Evolutionary conservation across 805 yeast species (phyloP).

Genomic region (Ogataea pignaliae): DNA sequence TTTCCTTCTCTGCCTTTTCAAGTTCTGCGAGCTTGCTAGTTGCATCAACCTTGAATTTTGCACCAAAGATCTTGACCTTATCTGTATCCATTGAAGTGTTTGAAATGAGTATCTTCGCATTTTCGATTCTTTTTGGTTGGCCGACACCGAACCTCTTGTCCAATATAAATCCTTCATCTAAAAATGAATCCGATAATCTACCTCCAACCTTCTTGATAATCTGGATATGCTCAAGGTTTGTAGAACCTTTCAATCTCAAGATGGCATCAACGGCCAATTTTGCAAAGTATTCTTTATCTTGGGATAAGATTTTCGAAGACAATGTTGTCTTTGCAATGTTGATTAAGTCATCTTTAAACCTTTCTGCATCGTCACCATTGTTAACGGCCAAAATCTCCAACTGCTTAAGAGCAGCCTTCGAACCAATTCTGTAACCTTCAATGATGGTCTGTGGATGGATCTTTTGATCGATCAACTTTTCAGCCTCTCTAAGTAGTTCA

Average conservation of each 20-base stretch:
- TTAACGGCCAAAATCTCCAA: slow-evolving; percentile 75
- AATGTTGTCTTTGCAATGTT: slow-evolving; percentile 91
- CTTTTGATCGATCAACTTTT: slow-evolving; percentile 82
- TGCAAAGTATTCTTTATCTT: slow-evolving; percentile 87
- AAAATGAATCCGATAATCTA: slow-evolving; percentile 80
- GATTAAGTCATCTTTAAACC: slow-evolving; percentile 70
- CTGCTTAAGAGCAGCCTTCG: slow-evolving; percentile 78
- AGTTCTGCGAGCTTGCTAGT: slow-evolving; percentile 91
- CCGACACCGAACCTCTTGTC: slow-evolving; percentile 91
- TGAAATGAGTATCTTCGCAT: slow-evolving; percentile 86
- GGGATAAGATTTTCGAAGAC: slow-evolving; percentile 90
- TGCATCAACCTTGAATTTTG: slow-evolving; percentile 93
- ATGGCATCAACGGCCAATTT: slow-evolving; percentile 93
- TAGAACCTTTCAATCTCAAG: slow-evolving; percentile 78
- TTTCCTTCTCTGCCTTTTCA: slow-evolving; percentile 89
- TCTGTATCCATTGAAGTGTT: slow-evolving; percentile 97
- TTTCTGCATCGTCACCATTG: slow-evolving; percentile 50
- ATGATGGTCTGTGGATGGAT: slow-evolving; percentile 98
- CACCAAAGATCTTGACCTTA: slow-evolving; percentile 95
- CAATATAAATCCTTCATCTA: slow-evolving; percentile 93
- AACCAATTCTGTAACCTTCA: slow-evolving; percentile 90
- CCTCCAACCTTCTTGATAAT: slow-evolving; percentile 94
- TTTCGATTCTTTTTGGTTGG: slow-evolving; percentile 80
- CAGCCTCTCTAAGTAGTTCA: slow-evolving; percentile 91
- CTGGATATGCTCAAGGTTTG: slow-evolving; percentile 88